Evolutionary conservation across 768 basidiomycete genomes (phyloP), one percentile per base, ranked within the genome.

Genomic region (Xerocomus spinulosus): DNA sequence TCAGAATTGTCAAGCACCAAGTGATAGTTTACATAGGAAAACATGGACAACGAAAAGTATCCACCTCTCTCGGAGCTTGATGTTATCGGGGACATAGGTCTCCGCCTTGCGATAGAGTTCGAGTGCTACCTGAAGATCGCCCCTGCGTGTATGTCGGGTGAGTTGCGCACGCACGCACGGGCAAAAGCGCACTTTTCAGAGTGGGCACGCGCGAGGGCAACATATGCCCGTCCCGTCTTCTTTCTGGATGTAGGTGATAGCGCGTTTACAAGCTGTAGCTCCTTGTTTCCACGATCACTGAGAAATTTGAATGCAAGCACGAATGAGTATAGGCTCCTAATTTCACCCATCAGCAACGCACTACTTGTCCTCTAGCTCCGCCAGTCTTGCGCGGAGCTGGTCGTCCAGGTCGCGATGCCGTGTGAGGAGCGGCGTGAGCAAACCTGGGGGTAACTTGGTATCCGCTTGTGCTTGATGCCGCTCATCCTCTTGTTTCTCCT

Each of bases 11-110:
- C 13, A 33, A 3, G 61, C 61, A 62, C 59, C 60, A 55, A 51
- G 63, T 63, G 74, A 77, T 63, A 78, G 56, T 68, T 74, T 74
- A 73, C 75, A 75, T 64, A 82, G 69, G 62, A 82, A 83, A 63
- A 83, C 76, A 66, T 81, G 71, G 63, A 82, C 67, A 67, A 84
- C 68, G 67, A 82, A 84, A 73, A 80, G 76, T 75, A 82, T 82
- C 78, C 77, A 91, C 90, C 90, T 86, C 75, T 87, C 87, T 78
- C 83, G 81, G 41, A 92, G 75, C 65, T 88, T 91, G 68, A 80
- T 66, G 60, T 92, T 92, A 49, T 89, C 85, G n/a, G 90, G 89
- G 40, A 90, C 87, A 55, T 90, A 91, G 5, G 75, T 74, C 63
- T 85, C 83, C 17, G 88, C 89, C 57, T 87, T 86, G 60, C 82